Percentiles rank a stretch among this genome's conserved stretches.
Evolutionary conservation across 225 moss, liverwort and hornwort species (phyloP).

Genomic region (Lunularia cruciata): DNA sequence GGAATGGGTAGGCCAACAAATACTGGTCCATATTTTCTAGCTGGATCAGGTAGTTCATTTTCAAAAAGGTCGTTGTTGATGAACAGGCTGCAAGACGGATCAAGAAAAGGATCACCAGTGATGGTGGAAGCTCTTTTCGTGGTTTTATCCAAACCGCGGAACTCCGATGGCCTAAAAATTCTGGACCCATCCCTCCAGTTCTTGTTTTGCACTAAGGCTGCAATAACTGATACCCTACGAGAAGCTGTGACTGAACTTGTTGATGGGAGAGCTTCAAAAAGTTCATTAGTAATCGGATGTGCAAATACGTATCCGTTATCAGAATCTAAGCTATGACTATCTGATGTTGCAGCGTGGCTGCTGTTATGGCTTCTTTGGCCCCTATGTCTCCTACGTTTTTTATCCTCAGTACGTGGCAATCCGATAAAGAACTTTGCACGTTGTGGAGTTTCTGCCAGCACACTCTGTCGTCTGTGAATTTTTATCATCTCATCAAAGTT

Average conservation of each 20-base stretch:
- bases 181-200: constrained; percentile 2
- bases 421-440: neutral
- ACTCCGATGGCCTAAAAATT: neutral
- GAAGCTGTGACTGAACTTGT: neutral
- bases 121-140: neutral
- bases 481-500: constrained; percentile 9
- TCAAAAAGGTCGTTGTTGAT: constrained; percentile 29
- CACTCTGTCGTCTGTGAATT: constrained; percentile 16
- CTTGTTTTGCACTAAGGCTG: neutral
- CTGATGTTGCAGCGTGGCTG: neutral
- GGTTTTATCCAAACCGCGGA: neutral
- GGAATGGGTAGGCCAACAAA: constrained; percentile 23
- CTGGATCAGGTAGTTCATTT: neutral
- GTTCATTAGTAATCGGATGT: neutral
- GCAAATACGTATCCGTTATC: constrained; percentile 2
- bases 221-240: constrained; percentile 21
- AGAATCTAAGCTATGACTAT: neutral
- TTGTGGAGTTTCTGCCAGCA: neutral
- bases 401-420: neutral
- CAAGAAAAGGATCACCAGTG: constrained; percentile 21
- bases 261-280: constrained; percentile 12
- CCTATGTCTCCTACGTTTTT: neutral
- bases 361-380: neutral
- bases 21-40: neutral
- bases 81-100: constrained; percentile 25